Percentiles rank a stretch among this genome's conserved stretches.
Evolutionary conservation across 441 rosid species (phyloP).

Genomic region (Capsella rubella): DNA sequence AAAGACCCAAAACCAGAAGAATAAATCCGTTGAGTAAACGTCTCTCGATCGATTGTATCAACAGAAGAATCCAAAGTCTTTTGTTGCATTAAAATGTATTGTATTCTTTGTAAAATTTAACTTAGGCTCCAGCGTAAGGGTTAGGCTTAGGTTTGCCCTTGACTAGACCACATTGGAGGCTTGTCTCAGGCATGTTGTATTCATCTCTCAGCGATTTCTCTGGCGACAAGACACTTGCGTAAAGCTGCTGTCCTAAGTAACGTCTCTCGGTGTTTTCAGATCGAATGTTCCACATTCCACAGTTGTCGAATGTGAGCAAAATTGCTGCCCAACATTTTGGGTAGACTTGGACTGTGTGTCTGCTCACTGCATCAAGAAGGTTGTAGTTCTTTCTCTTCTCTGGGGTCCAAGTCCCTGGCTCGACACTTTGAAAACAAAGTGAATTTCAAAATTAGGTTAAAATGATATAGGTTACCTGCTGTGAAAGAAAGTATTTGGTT

Average conservation of each 20-base stretch:
- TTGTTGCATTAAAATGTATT: slow-evolving; percentile 26
- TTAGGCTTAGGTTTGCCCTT: slow-evolving; percentile 55
- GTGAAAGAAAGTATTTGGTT: slow-evolving; percentile 2
- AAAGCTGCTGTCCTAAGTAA: slow-evolving; percentile 76
- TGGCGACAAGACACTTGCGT: slow-evolving; percentile 64
- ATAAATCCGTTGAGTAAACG: slow-evolving; percentile 21
- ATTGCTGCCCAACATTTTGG: slow-evolving; percentile 88
- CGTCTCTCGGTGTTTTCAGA: slow-evolving; percentile 65
- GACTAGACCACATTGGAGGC: slow-evolving; percentile 65
- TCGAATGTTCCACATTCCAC: slow-evolving; percentile 88
- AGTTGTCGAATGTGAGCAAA: slow-evolving; percentile 71
- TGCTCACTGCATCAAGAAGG: slow-evolving; percentile 75
- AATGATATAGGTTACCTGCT: slow-evolving; percentile 4
- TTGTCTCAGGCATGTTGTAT: slow-evolving; percentile 67
- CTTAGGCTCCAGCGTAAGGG: slow-evolving; percentile 58
- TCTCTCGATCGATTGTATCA: slow-evolving; percentile 23
- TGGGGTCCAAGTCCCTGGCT: slow-evolving; percentile 74
- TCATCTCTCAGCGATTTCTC: slow-evolving; percentile 71
- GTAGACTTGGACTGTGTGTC: slow-evolving; percentile 77
- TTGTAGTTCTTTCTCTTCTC: slow-evolving; percentile 77
- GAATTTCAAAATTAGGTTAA: slow-evolving; percentile 21
- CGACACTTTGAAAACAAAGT: slow-evolving; percentile 47
- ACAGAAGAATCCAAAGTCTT: slow-evolving; percentile 36
- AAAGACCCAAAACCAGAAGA: slow-evolving; percentile 29
- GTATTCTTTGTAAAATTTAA: slow-evolving; percentile 18